Conservation (phyloP, 306 rosid genomes). For the Myrica gale region DNA sequence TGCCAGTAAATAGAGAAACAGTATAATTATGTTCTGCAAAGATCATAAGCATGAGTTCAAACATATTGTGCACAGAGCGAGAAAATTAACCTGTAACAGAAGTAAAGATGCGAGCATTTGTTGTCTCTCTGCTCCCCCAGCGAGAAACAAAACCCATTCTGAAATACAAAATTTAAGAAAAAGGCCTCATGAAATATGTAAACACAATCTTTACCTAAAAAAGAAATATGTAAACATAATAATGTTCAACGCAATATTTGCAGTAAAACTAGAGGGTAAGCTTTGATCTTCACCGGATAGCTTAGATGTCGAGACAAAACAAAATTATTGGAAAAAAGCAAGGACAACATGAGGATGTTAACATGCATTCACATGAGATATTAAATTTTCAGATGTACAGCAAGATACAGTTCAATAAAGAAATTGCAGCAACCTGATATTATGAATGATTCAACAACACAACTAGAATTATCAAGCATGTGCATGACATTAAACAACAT, state of each 20-base stretch:
- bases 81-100: constrained; percentile 36
- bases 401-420: not conserved
- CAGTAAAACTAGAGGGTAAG: not conserved
- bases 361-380: not conserved
- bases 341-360: not conserved
- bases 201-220: not conserved
- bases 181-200: not conserved
- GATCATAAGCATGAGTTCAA: not conserved
- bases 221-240: too few species aligned
- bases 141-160: constrained; percentile 15
- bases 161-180: not conserved
- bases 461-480: not conserved
- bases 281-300: not conserved
- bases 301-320: not conserved
- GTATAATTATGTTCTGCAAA: not conserved
- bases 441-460: not conserved
- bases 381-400: not conserved
- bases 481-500: not conserved
- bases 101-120: constrained; percentile 12
- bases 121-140: constrained; percentile 16
- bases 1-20: constrained; percentile 18
- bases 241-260: not conserved
- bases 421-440: not conserved
- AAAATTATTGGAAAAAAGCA: not conserved
- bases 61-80: not conserved